Base-by-base conservation (phyloP, 2,329 filamentous ascomycete genomes). In the Fusarium liriodendri region DNA sequence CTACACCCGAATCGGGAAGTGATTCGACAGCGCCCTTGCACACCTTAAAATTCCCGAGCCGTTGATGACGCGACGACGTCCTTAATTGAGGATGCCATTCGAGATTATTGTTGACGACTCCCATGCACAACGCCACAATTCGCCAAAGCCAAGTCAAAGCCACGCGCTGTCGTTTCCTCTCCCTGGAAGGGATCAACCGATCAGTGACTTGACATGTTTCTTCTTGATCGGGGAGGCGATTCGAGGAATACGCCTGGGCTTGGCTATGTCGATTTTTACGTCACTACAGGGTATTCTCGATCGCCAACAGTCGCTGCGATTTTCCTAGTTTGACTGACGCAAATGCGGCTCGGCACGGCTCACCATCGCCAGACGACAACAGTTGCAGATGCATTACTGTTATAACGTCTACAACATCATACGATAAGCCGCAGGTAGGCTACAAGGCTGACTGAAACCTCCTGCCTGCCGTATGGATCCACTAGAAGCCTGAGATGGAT, bases 241-340 rank as follows among this genome's bases (percentile, higher is more conserved):
- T 59, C 40, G 16, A 69, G 29, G 16, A 38, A 16, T 69, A 61
- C 32, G 68, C 68, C 71, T 50, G n/a, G 37, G 55, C 67, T 74
- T 74, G 55, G 67, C 59, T 32, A 27, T 62, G 25, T 35, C 37
- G 16, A 20, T 27, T 33, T 62, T 6, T 67, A 71, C 72, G 72
- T 73, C 72, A 75, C 52, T 73, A 22, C 37, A 61, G 66, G 52
- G 38, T 63, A 73, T 42, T 32, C 42, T 62, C 42, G 66, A 75
- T 75, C 60, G 57, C 16, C 32, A 47, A 47, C n/a, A 3, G 29
- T 37, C 40, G 38, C 22, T 60, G 52, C 29, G 32, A 60, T 54
- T 61, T 52, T 29, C 42, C 9, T 29, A 47, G 16, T n/a, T 25
- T 6, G 27, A 8, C 18, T 54, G 67, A 72, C 71, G 62, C 45